Conservation (phyloP, 1,284 basidiomycete species). For the Filobasidium uniguttulatum region DNA sequence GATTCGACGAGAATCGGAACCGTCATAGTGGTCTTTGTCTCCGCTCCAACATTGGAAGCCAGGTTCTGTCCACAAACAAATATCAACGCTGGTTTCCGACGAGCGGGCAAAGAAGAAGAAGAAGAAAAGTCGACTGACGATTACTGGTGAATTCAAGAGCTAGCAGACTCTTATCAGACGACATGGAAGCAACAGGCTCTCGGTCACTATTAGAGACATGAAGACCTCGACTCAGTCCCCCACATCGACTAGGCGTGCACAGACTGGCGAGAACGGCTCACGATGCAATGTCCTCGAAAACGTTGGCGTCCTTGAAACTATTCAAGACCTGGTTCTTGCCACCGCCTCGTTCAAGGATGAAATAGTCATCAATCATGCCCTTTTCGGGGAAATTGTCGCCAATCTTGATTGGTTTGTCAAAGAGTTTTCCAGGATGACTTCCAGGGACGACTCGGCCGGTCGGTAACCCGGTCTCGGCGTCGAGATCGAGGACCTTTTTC, state of each 20-base stretch:
- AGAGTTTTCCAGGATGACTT: slow-evolving; percentile 6
- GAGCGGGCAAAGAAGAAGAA: background rate
- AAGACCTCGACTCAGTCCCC: background rate
- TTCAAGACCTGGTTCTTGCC: too few species aligned
- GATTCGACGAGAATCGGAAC: slow-evolving; percentile 6
- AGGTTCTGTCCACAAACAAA: slow-evolving; percentile 1
- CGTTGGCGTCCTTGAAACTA: background rate
- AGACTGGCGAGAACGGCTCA: too few species aligned
- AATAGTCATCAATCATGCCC: slow-evolving; percentile 8
- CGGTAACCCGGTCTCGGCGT: slow-evolving; percentile 4
- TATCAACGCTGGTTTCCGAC: background rate
- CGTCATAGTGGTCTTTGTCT: slow-evolving; percentile 10
- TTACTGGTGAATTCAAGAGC: slow-evolving; percentile 10
- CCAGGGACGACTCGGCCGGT: slow-evolving; percentile 6
- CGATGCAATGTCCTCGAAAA: background rate
- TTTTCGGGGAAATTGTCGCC: slow-evolving; percentile 9
- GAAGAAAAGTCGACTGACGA: background rate
- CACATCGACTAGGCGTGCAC: too few species aligned
- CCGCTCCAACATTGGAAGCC: slow-evolving; percentile 12
- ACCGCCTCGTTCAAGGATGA: slow-evolving; percentile 9
- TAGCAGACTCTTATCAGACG: slow-evolving; percentile 8
- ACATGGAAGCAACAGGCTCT: slow-evolving; percentile 4
- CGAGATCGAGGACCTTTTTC: slow-evolving; percentile 6
- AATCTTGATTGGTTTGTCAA: background rate
- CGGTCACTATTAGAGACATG: background rate